These are phyloP conservation scores for Euphorbia schlechtendalii DNA, from an alignment of 441 rosid genomes.

Conservation along the genomic window DNA sequence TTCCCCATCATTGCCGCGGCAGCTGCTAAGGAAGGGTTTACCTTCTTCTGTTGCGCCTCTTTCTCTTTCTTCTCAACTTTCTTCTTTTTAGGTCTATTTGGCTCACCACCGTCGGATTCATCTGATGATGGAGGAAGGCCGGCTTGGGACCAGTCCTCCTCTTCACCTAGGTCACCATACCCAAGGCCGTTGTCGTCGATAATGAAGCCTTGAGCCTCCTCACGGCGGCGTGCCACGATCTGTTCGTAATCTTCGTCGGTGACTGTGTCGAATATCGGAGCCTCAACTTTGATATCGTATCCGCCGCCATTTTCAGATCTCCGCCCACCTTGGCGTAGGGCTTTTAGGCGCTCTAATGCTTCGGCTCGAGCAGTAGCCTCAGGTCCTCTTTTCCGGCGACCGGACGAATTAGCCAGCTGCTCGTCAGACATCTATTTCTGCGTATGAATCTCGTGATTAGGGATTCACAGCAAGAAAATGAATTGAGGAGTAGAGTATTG, in stretches of 20 bases:
- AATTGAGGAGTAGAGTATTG: background rate
- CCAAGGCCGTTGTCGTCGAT: constrained; percentile 77
- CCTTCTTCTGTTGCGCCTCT: constrained; percentile 44
- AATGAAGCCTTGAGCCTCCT: constrained; percentile 70
- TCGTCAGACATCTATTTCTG: constrained; percentile 38
- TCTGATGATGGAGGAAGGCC: constrained; percentile 55
- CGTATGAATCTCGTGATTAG: constrained; percentile 7
- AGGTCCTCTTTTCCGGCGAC: constrained; percentile 49
- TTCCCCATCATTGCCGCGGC: constrained; percentile 89
- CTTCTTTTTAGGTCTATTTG: constrained; percentile 23
- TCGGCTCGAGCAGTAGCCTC: constrained; percentile 47
- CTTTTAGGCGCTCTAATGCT: constrained; percentile 66
- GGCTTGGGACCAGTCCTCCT: constrained; percentile 77
- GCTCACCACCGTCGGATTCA: constrained; percentile 48
- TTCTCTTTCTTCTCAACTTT: constrained; percentile 41
- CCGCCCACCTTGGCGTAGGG: constrained; percentile 60
- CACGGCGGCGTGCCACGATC: constrained; percentile 63
- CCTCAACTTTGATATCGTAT: constrained; percentile 54
- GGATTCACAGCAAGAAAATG: background rate
- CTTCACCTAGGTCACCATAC: constrained; percentile 75
- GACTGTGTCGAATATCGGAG: constrained; percentile 75
- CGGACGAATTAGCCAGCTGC: constrained; percentile 26
- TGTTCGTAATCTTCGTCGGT: constrained; percentile 69
- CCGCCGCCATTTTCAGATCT: constrained; percentile 52
- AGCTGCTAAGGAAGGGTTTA: constrained; percentile 48